Percentiles rank a stretch among this genome's conserved stretches.
These are phyloP conservation scores for Dissophora ornata DNA, from an alignment of 192 early-diverging fungal genomes.

Conservation along the genomic window DNA sequence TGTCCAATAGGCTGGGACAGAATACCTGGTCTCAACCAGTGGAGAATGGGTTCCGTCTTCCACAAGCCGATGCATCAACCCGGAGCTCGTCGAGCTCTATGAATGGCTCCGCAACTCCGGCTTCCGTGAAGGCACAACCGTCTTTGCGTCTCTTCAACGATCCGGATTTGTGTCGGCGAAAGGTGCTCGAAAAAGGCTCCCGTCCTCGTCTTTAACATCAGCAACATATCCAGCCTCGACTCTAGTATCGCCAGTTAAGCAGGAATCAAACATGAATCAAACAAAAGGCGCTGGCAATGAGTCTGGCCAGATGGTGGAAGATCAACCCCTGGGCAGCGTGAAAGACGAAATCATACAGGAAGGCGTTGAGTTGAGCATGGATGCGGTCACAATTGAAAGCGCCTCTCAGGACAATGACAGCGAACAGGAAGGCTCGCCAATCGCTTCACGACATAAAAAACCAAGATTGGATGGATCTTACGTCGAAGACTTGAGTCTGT, in stretches of 20 bases:
- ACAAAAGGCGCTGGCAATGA: too few relatives aligned
- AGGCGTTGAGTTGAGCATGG: neutral
- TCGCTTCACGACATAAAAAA: neutral
- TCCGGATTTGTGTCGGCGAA: neutral
- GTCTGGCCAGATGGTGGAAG: too few relatives aligned
- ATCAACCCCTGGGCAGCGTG: too few relatives aligned
- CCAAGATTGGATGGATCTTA: conserved; percentile 7
- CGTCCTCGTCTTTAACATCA: neutral
- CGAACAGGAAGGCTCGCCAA: neutral
- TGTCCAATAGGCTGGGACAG: conserved; percentile 26
- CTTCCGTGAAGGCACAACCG: conserved; percentile 7
- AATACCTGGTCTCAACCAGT: conserved; percentile 34
- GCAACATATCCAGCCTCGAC: too few relatives aligned
- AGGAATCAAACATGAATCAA: too few relatives aligned
- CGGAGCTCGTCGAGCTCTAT: conserved; percentile 50
- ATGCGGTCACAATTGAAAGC: neutral
- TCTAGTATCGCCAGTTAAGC: neutral
- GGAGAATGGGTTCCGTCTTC: conserved; percentile 41
- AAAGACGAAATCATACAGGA: too few relatives aligned
- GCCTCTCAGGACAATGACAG: neutral
- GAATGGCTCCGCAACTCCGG: conserved; percentile 50
- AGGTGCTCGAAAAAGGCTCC: conserved; percentile 18
- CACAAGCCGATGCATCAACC: conserved; percentile 21
- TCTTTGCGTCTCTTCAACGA: conserved; percentile 6
- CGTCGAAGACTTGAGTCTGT: conserved; percentile 4